A percentile compares a stretch with the other conserved stretches of the same genome.
Conservation (phyloP, 768 basidiomycete genomes). For the Postia placenta region DNA sequence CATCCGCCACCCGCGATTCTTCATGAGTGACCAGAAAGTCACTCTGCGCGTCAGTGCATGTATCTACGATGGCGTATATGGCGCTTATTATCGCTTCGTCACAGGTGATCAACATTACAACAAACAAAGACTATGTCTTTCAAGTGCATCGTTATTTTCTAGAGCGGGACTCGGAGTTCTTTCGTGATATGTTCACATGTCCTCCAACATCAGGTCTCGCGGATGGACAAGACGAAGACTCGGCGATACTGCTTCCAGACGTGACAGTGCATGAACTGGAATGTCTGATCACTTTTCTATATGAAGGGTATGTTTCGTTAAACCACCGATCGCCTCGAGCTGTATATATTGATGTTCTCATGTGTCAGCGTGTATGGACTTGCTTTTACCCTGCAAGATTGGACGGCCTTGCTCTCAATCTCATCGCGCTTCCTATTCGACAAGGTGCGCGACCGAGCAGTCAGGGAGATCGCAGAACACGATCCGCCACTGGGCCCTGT, state of each 20-base stretch:
- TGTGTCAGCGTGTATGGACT: constrained; percentile 10
- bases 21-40: not conserved
- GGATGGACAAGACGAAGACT: constrained; percentile 28
- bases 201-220: constrained; percentile 17
- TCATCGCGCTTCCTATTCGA: constrained; percentile 34
- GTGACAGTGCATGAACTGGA: constrained; percentile 32
- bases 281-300: constrained; percentile 33
- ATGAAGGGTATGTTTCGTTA: constrained; percentile 26
- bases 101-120: too few species aligned
- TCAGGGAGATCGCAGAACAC: constrained; percentile 17
- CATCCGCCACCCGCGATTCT: not conserved
- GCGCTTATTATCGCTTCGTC: too few species aligned
- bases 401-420: constrained; percentile 34
- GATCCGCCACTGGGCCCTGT: constrained; percentile 24
- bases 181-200: constrained; percentile 31
- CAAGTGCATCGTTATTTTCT: constrained; percentile 36
- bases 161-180: constrained; percentile 31
- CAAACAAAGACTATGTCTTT: too few species aligned
- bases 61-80: too few species aligned
- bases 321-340: not conserved
- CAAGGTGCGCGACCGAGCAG: constrained; percentile 28
- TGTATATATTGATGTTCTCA: not conserved
- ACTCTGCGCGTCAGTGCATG: not conserved
- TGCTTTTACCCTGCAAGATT: constrained; percentile 20
- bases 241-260: constrained; percentile 27